phyloP scores from a whole-genome alignment of 352 stramenopile species.

The Pythium dissimile region DNA sequence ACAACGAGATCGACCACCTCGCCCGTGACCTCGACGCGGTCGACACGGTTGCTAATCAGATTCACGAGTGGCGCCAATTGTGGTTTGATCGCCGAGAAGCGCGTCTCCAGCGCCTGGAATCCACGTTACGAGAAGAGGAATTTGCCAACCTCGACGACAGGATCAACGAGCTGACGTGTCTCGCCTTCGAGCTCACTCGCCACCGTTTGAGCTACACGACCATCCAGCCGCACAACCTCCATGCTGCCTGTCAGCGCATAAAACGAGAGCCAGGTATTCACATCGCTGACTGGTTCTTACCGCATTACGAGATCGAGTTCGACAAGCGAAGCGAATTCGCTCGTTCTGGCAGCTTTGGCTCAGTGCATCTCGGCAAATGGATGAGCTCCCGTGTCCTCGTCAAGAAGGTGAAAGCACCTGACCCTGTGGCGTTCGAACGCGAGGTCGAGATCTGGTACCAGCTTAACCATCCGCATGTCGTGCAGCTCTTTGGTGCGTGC shows the following conservation, averaged over 20 bases:
- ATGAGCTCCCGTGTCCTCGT: slow-evolving; percentile 29
- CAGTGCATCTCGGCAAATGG: slow-evolving; percentile 28
- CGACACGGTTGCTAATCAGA: no score
- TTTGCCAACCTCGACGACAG: slow-evolving; percentile 1
- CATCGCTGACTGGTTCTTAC: slow-evolving; percentile 12
- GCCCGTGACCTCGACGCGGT: no score
- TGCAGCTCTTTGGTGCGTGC: slow-evolving; percentile 35
- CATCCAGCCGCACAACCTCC: background rate
- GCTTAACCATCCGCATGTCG: slow-evolving; percentile 27
- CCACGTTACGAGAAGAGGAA: background rate
- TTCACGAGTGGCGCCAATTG: no score
- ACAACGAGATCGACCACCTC: no score
- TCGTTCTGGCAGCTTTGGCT: slow-evolving; percentile 21
- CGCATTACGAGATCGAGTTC: slow-evolving; percentile 9
- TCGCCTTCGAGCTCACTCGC: slow-evolving; percentile 1
- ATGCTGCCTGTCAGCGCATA: background rate
- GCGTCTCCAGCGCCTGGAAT: background rate
- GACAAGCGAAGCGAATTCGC: slow-evolving; percentile 12
- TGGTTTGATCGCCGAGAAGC: background rate
- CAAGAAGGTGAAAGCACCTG: slow-evolving; percentile 21
- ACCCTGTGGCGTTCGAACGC: slow-evolving; percentile 19
- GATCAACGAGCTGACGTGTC: background rate
- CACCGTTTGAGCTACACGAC: background rate
- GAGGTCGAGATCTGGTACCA: slow-evolving; percentile 32
- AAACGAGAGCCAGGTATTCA: background rate